Evolutionary conservation across 2,329 filamentous ascomycete species (phyloP).

Genomic region (Lachnellula cervina): DNA sequence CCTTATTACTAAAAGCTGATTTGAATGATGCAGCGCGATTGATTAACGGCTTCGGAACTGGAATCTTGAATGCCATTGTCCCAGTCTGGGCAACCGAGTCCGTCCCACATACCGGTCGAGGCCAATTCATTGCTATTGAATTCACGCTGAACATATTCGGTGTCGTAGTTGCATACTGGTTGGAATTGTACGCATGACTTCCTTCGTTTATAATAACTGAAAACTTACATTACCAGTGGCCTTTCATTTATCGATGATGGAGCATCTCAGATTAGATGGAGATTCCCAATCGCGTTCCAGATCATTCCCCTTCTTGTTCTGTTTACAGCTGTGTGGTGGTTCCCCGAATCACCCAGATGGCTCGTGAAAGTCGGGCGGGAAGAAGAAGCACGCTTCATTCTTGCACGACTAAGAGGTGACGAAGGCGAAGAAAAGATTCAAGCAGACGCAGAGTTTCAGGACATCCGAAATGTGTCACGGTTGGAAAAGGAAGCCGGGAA

Average conservation of each 20-base stretch:
- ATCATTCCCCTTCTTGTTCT: conserved; percentile 32
- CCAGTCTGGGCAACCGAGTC: conserved; percentile 40
- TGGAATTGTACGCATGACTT: conserved; percentile 32
- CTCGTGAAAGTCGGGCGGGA: conserved; percentile 33
- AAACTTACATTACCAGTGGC: conserved; percentile 35
- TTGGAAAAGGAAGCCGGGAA: conserved; percentile 53
- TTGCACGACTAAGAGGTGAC: conserved; percentile 51
- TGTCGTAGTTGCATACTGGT: conserved; percentile 60
- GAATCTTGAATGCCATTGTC: conserved; percentile 37
- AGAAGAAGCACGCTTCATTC: conserved; percentile 37
- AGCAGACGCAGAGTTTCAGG: conserved; percentile 60
- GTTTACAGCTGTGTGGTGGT: conserved; percentile 32
- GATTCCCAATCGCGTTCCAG: conserved; percentile 36
- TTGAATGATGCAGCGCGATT: conserved; percentile 35
- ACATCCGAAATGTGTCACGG: conserved; percentile 60
- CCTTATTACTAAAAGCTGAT: not conserved
- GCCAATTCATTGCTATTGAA: conserved; percentile 65
- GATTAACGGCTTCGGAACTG: conserved; percentile 37
- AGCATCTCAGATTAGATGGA: conserved; percentile 48
- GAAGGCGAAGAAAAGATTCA: conserved; percentile 47
- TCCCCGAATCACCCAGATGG: conserved; percentile 37
- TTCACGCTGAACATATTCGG: conserved; percentile 71
- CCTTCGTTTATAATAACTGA: not conserved
- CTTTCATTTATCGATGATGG: conserved; percentile 57
- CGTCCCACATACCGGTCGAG: conserved; percentile 61